Conservation (phyloP, 1,284 basidiomycete genomes). For the Spongiforma sp. region DNA sequence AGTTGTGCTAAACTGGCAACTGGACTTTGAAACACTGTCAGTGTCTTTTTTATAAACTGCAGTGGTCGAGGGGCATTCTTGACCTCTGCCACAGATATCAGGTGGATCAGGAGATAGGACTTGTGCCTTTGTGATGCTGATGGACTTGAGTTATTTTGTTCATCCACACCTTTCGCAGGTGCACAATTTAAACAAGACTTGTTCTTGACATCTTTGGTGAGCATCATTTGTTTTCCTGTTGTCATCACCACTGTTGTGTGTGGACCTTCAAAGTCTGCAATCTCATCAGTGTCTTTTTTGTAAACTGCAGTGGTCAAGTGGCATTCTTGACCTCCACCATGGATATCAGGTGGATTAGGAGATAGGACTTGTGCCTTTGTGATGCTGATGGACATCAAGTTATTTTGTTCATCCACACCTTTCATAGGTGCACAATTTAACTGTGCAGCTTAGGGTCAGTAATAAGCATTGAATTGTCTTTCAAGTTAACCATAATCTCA, state of each 20-base stretch:
- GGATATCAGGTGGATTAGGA: conserved; percentile 25
- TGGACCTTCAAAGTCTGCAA: conserved; percentile 30
- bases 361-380: conserved; percentile 15
- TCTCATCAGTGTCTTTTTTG: conserved; percentile 36
- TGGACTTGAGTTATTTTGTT: conserved; percentile 19
- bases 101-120: conserved; percentile 16
- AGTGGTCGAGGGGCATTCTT: no score
- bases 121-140: conserved; percentile 17
- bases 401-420: conserved; percentile 17
- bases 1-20: no score
- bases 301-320: no score
- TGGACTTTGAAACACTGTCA: conserved; percentile 34
- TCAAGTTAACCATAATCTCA: conserved; percentile 40
- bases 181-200: conserved; percentile 16
- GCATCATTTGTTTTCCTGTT: conserved; percentile 30
- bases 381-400: conserved; percentile 12
- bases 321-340: conserved; percentile 21
- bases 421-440: conserved; percentile 16
- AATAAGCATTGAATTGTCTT: conserved; percentile 15
- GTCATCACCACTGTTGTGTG: conserved; percentile 16
- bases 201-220: conserved; percentile 30
- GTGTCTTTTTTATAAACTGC: conserved; percentile 33
- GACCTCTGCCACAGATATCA: conserved; percentile 27
- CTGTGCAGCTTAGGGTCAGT: conserved; percentile 26
- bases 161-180: conserved; percentile 18